Percentiles rank a stretch among this genome's conserved stretches.
Conservation (phyloP, 2,329 filamentous ascomycete genomes). For the Spiromastix sp. region DNA sequence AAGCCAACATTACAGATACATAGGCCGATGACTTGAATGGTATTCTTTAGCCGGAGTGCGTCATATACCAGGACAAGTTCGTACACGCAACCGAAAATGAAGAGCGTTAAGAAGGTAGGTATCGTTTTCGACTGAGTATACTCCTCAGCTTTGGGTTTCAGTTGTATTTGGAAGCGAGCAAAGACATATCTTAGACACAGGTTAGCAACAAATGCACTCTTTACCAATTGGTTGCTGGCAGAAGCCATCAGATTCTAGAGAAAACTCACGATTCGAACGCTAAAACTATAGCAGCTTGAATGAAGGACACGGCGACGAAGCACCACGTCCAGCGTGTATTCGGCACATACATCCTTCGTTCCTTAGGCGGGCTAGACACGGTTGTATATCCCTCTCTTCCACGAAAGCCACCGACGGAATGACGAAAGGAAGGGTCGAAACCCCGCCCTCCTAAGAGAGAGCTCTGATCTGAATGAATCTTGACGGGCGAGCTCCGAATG, state of each 20-base stretch:
- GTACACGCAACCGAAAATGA: constrained; percentile 96
- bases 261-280: constrained; percentile 72
- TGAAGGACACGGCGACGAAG: constrained; percentile 62
- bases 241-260: background rate
- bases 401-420: constrained; percentile 40
- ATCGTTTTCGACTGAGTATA: constrained; percentile 53
- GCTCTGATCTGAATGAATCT: constrained; percentile 46
- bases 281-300: constrained; percentile 73
- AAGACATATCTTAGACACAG: constrained; percentile 64
- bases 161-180: constrained; percentile 61
- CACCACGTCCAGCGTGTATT: constrained; percentile 79
- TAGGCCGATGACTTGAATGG: constrained; percentile 93
- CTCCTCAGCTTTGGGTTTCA: constrained; percentile 32
- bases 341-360: constrained; percentile 59
- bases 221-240: background rate
- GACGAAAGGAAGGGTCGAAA: constrained; percentile 40
- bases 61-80: constrained; percentile 85
- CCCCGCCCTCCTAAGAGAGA: constrained; percentile 50
- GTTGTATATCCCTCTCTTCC: constrained; percentile 40
- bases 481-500: constrained; percentile 34
- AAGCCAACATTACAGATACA: constrained; percentile 88
- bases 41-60: constrained; percentile 88
- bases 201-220: constrained; percentile 5
- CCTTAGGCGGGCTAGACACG: constrained; percentile 21
- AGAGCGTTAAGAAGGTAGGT: constrained; percentile 88